Conservation (phyloP, 192 early-diverging fungal species). For the Umbelopsis isabellina region DNA sequence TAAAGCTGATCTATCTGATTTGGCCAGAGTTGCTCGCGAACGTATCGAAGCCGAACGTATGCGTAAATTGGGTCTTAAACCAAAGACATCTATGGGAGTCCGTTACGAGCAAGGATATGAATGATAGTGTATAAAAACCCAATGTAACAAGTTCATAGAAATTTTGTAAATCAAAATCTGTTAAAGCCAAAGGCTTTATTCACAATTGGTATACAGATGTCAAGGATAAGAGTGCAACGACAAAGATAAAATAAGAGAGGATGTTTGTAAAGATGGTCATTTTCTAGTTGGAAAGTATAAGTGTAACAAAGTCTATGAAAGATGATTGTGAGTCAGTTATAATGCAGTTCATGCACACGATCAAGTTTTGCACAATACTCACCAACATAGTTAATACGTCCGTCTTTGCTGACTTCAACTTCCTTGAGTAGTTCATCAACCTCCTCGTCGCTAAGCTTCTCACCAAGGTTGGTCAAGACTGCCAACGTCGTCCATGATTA, state of each 20-base stretch:
- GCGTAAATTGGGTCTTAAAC: conserved; percentile 54
- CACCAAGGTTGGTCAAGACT: conserved; percentile 84
- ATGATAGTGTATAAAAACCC: not conserved
- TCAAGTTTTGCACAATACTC: conserved; percentile 14
- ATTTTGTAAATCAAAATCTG: not conserved
- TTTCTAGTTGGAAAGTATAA: conserved; percentile 39
- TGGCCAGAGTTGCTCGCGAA: conserved; percentile 45
- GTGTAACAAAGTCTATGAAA: conserved; percentile 40
- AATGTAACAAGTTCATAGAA: not conserved
- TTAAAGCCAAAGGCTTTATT: conserved; percentile 20
- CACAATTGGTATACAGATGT: conserved; percentile 19
- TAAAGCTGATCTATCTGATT: conserved; percentile 49
- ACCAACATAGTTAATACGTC: conserved; percentile 84
- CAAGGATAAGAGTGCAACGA: not conserved
- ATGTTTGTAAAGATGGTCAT: not conserved
- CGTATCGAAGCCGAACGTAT: conserved; percentile 55
- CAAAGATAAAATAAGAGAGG: not conserved
- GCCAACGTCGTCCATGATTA: conserved; percentile 6
- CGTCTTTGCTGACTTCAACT: conserved; percentile 73
- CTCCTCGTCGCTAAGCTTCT: conserved; percentile 76
- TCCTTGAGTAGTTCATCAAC: conserved; percentile 82
- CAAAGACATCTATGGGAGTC: conserved; percentile 52
- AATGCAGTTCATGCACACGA: not conserved
- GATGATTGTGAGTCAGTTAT: conserved; percentile 1
- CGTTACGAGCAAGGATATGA: conserved; percentile 49